A percentile compares a stretch with the other conserved stretches of the same genome.
These are phyloP conservation scores for Fremontodendron californicum DNA, from an alignment of 345 rosid species.

Conservation along the genomic window DNA sequence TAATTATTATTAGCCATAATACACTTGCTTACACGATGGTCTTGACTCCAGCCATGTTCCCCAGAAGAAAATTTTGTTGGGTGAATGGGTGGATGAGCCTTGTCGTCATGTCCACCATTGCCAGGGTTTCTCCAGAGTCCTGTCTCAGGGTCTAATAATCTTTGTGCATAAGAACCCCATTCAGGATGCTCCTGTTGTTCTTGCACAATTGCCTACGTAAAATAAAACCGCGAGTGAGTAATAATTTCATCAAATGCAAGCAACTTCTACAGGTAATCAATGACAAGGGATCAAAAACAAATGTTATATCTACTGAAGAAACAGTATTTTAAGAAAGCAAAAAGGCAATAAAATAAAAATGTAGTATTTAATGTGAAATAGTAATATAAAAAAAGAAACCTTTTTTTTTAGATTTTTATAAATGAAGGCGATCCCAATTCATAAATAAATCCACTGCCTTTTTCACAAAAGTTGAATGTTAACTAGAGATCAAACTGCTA, in stretches of 20 bases:
- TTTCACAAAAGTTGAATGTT: not conserved
- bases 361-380: not conserved
- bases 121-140: conserved; percentile 95
- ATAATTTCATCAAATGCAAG: conserved; percentile 11
- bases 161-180: conserved; percentile 92
- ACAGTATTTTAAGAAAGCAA: not conserved
- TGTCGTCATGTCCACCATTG: conserved; percentile 96
- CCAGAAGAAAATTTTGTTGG: conserved; percentile 94
- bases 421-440: not conserved
- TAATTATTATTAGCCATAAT: not conserved
- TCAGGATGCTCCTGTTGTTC: conserved; percentile 81
- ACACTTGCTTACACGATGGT: conserved; percentile 63
- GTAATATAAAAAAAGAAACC: not conserved
- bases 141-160: conserved; percentile 63
- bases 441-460: not conserved
- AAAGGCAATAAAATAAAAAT: not conserved
- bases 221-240: conserved; percentile 21
- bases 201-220: conserved; percentile 66
- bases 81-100: conserved; percentile 99
- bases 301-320: not conserved
- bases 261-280: not conserved
- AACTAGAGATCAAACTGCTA: not conserved
- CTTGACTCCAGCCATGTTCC: conserved; percentile 79
- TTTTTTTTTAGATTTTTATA: not conserved
- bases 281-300: not conserved